Evolutionary conservation across 2,329 filamentous ascomycete genomes (phyloP).

Genomic region (Nothophaeocryptopus gaeumannii): DNA sequence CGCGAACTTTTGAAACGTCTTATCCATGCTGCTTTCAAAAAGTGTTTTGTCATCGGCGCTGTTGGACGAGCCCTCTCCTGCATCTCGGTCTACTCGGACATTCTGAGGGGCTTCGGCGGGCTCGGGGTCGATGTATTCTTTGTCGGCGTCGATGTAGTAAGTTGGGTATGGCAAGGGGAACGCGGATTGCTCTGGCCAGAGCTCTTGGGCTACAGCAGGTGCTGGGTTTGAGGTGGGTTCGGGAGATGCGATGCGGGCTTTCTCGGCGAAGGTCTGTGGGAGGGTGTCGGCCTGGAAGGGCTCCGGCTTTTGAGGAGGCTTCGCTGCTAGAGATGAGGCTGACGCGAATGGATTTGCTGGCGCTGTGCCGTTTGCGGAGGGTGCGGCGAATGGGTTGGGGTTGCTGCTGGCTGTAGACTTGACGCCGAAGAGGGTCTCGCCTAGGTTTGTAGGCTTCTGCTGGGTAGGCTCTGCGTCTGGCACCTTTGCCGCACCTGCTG

Average conservation of each 20-base stretch:
- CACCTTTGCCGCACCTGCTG: constrained; percentile 27
- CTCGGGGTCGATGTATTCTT: constrained; percentile 72
- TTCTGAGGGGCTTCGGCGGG: constrained; percentile 44
- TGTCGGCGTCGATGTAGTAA: constrained; percentile 83
- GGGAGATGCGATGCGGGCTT: constrained; percentile 31
- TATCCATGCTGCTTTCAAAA: constrained; percentile 50
- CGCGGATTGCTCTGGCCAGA: constrained; percentile 68
- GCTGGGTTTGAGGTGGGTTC: constrained; percentile 23
- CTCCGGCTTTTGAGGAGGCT: constrained; percentile 40
- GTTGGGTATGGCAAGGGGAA: constrained; percentile 71
- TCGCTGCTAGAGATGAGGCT: constrained; percentile 43
- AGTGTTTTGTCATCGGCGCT: constrained; percentile 44
- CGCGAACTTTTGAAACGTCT: constrained; percentile 52
- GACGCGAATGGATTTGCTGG: constrained; percentile 58
- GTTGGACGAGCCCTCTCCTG: constrained; percentile 27
- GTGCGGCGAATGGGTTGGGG: constrained; percentile 62
- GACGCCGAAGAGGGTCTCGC: constrained; percentile 68
- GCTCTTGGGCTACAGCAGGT: constrained; percentile 48
- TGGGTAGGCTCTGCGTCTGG: constrained; percentile 24
- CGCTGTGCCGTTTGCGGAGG: constrained; percentile 34
- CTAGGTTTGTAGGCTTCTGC: constrained; percentile 49
- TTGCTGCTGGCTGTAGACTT: constrained; percentile 42
- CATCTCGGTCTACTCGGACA: constrained; percentile 30
- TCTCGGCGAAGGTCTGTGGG: constrained; percentile 33
- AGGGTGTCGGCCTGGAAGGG: constrained; percentile 20